Evolutionary conservation across 2,329 filamentous ascomycete genomes (phyloP), one percentile per base, ranked within the genome.

Genomic region (Neoascochyta sp.): DNA sequence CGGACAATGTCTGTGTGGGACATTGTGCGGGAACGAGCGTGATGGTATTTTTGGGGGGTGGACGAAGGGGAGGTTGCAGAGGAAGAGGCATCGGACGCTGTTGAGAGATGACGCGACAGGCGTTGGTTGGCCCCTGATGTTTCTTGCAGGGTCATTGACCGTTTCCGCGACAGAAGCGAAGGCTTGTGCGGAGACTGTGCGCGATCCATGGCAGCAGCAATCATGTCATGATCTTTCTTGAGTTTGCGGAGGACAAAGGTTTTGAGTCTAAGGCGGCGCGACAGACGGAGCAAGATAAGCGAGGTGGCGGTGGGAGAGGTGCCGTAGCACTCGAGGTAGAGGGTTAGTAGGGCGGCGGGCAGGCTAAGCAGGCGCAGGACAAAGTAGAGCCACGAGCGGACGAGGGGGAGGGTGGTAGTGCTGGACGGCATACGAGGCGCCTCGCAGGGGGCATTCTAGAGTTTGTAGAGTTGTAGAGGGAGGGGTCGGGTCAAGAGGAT

Each of bases 241-340:
- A 51, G 41, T 27, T 43, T 41, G 42, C 50, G 54, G 36, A 44
- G 20, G 26, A 57, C 23, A 16, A 38, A 34, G 16, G 44, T 34
- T 3, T 34, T 34, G 30, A 56, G 45, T 40, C 43, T 50, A 23
- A 60, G 38, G 35, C 55, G 54, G 33, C 50, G 50, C 22, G 47
- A 50, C 32, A 61, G 52, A 27, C 58, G 60, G 50, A 54, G 50
- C 45, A 61, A 48, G 39, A 61, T 48, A 31, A 57, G 50, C 44
- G 52, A 52, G 22, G 50, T 41, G 27, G 48, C 45, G 42, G 47
- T 44, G 34, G 51, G 54, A 28, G 54, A 52, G 37, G 34, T 44
- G 20, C 50, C 46, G 39, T 50, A 45, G 16, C 58, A 32, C 41
- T 60, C 57, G 14, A 60, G 45, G 34, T 53, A 53, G 16, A 59